phyloP scores from a whole-genome alignment of 108 stramenopile genomes.

The Skeletonema grethae region DNA sequence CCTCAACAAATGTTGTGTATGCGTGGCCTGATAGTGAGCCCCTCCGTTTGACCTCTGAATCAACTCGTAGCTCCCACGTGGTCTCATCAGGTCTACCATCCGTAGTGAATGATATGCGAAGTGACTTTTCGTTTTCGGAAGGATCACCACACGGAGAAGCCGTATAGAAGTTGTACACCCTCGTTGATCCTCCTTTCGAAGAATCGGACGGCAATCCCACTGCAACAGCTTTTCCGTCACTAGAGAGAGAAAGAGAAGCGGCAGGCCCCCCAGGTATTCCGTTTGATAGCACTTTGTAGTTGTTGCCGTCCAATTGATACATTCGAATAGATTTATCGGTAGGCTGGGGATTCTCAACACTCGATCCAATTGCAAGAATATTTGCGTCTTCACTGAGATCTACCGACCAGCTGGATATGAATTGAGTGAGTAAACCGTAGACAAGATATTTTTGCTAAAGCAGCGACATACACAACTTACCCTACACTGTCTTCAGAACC shows the following conservation, averaged over 20 bases:
- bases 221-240: conserved; percentile 13
- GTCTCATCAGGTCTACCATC: conserved; percentile 12
- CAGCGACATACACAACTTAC: no score
- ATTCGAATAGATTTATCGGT: not conserved
- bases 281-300: not conserved
- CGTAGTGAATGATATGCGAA: conserved; percentile 17
- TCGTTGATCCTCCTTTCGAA: conserved; percentile 7
- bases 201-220: conserved; percentile 19
- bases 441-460: no score
- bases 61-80: conserved; percentile 12
- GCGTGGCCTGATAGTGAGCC: not conserved
- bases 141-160: not conserved
- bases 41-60: not conserved
- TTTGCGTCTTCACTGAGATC: conserved; percentile 11
- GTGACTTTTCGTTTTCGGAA: not conserved
- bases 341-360: not conserved
- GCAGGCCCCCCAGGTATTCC: conserved; percentile 1
- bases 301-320: conserved; percentile 4
- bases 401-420: conserved; percentile 1
- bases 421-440: no score
- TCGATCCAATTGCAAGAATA: conserved; percentile 15
- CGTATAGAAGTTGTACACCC: conserved; percentile 13
- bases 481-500: no score
- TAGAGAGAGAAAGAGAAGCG: conserved; percentile 10
- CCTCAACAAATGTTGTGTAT: conserved; percentile 24